Percentiles rank a stretch among this genome's conserved stretches.
Evolutionary conservation across 1,284 basidiomycete species (phyloP).

Genomic region (Melampsora occidentalis): DNA sequence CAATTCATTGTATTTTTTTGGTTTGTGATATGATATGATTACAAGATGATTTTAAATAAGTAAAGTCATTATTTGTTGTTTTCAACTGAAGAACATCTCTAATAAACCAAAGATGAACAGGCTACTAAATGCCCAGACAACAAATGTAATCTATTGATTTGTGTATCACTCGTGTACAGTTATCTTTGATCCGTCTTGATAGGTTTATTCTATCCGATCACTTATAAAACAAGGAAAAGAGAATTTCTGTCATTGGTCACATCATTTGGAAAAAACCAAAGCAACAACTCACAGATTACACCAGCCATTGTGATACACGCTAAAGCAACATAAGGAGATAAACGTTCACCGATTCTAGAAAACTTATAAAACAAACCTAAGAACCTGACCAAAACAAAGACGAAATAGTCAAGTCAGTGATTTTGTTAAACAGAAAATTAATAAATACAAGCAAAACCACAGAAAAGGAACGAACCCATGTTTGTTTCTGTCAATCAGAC

Average conservation of each 20-base stretch:
- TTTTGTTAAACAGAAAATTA: background rate
- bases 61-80: no score
- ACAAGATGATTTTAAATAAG: no score
- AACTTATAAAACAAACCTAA: slow-evolving; percentile 88
- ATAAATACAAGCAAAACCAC: background rate
- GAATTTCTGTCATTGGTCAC: no score
- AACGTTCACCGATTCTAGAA: slow-evolving; percentile 78
- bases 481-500: slow-evolving; percentile 88
- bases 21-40: no score
- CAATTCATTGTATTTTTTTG: no score
- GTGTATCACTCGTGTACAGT: no score
- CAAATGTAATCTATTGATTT: no score
- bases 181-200: no score
- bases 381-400: slow-evolving; percentile 61
- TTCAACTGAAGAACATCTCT: no score
- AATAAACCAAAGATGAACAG: no score
- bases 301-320: slow-evolving; percentile 77
- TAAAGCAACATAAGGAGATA: slow-evolving; percentile 77
- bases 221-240: background rate
- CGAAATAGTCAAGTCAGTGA: background rate
- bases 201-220: no score
- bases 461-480: slow-evolving; percentile 63
- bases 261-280: background rate
- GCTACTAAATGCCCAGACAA: no score
- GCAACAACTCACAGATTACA: slow-evolving; percentile 60